These are phyloP conservation scores for Skeletonema menzelii DNA, from an alignment of 108 stramenopile genomes.

Conservation along the genomic window DNA sequence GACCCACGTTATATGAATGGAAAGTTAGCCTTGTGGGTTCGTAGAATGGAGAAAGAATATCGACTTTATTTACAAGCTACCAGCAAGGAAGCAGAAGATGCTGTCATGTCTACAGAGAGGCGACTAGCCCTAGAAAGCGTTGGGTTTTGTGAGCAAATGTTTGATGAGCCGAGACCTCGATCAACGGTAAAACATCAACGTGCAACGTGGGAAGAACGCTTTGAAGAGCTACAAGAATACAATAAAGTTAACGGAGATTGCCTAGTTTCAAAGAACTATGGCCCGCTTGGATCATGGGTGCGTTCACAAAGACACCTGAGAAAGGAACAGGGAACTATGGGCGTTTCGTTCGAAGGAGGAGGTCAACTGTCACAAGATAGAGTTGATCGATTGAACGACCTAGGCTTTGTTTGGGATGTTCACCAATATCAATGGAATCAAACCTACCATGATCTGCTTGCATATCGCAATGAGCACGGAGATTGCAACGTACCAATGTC, in stretches of 20 bases:
- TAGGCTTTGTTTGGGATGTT: conserved; percentile 48
- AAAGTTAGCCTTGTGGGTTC: conserved; percentile 16
- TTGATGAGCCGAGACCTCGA: conserved; percentile 30
- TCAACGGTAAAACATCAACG: conserved; percentile 16
- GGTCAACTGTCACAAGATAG: conserved; percentile 25
- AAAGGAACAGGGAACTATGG: conserved; percentile 35
- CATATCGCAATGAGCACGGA: conserved; percentile 21
- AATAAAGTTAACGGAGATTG: conserved; percentile 32
- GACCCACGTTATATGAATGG: background rate
- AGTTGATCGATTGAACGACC: conserved; percentile 17
- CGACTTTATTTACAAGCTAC: conserved; percentile 7
- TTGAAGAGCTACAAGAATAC: conserved; percentile 42
- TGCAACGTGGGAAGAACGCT: conserved; percentile 49
- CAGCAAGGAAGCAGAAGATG: conserved; percentile 4
- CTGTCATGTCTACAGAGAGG: conserved; percentile 17
- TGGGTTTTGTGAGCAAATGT: conserved; percentile 30
- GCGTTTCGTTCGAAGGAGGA: conserved; percentile 19
- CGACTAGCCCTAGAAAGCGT: conserved; percentile 31
- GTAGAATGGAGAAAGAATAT: conserved; percentile 15
- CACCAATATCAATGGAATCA: conserved; percentile 45
- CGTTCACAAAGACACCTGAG: conserved; percentile 42
- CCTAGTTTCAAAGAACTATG: conserved; percentile 36
- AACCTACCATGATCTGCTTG: conserved; percentile 37
- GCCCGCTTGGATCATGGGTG: conserved; percentile 42
- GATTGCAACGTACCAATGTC: conserved; percentile 43